A percentile compares a stretch with the other conserved stretches of the same genome.
These are phyloP conservation scores for Oenanthe javanica DNA, from an alignment of 140 eudicot species.

Conservation along the genomic window DNA sequence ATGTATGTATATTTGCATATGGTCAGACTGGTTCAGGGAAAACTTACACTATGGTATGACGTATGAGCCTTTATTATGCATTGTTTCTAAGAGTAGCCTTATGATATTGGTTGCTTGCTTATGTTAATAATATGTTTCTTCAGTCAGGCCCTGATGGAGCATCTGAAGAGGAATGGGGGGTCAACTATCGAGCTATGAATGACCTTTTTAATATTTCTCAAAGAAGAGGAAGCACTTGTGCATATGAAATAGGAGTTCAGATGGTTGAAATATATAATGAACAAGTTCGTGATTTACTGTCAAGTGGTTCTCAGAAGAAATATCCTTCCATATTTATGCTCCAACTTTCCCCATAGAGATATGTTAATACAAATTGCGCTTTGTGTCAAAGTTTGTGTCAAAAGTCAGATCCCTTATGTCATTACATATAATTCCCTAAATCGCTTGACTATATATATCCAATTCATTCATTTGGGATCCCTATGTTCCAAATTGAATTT, in stretches of 20 bases:
- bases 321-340: conserved; percentile 51
- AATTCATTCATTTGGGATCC: background rate
- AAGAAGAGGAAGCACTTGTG: conserved; percentile 42
- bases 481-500: background rate
- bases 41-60: conserved; percentile 68
- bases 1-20: conserved; percentile 95
- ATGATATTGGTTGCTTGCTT: background rate
- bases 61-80: conserved; percentile 28
- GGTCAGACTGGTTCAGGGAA: conserved; percentile 99
- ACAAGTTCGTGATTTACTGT: conserved; percentile 85
- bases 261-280: conserved; percentile 95
- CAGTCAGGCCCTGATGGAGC: conserved; percentile 88
- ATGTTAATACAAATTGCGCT: background rate
- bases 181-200: conserved; percentile 77
- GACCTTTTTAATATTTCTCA: conserved; percentile 76
- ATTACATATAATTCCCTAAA: background rate
- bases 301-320: conserved; percentile 52
- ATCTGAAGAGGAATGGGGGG: conserved; percentile 80
- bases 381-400: too few species aligned
- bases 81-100: background rate
- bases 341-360: background rate
- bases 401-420: background rate
- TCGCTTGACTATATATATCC: background rate
- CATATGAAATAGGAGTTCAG: conserved; percentile 77
- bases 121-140: background rate